Conservation (phyloP, 805 yeast genomes). For the Lipomyces lipofer region DNA sequence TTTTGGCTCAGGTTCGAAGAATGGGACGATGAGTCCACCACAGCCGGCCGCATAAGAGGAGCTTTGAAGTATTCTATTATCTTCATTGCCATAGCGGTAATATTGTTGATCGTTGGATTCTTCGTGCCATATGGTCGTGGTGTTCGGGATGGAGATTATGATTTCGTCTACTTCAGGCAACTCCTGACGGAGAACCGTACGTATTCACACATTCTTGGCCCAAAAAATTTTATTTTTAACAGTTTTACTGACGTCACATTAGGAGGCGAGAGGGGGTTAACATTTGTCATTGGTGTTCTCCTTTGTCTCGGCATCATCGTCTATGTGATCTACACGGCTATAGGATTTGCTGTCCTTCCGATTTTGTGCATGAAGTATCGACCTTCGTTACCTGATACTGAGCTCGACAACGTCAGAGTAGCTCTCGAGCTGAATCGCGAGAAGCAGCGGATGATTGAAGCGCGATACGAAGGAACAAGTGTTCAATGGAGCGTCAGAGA, state of each 20-base stretch:
- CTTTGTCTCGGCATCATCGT: constrained; percentile 29
- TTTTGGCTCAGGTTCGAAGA: constrained; percentile 28
- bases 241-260: not conserved
- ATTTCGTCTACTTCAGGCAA: constrained; percentile 26
- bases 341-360: constrained; percentile 30
- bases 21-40: constrained; percentile 31
- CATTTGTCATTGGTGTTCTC: constrained; percentile 30
- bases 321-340: constrained; percentile 31
- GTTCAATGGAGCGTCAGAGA: constrained; percentile 33
- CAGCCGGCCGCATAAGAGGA: constrained; percentile 21
- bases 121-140: constrained; percentile 31
- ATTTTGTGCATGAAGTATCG: constrained; percentile 28
- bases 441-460: constrained; percentile 35
- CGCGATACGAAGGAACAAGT: constrained; percentile 29
- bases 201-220: not conserved
- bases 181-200: constrained; percentile 27
- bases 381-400: constrained; percentile 18
- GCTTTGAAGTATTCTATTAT: constrained; percentile 29
- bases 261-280: constrained; percentile 30
- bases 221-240: not conserved
- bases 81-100: constrained; percentile 18
- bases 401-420: constrained; percentile 28
- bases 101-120: constrained; percentile 27
- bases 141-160: constrained; percentile 23
- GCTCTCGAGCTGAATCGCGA: constrained; percentile 33